A percentile compares a stretch with the other conserved stretches of the same genome.
Evolutionary conservation across 257 asterid species (phyloP).

Genomic region (Solanum neorickii): DNA sequence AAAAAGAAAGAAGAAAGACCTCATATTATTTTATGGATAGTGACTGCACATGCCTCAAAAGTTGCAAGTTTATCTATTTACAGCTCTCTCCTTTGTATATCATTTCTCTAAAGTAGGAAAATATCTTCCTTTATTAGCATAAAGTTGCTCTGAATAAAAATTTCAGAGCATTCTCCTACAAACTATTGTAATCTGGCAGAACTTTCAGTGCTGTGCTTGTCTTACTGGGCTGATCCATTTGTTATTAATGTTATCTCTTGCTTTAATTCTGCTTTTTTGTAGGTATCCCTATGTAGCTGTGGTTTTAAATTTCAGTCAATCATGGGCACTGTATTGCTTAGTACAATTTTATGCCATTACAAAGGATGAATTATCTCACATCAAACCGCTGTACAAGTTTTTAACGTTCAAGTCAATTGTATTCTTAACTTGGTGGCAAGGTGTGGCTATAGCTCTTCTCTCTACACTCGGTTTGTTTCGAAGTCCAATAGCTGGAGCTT

Average conservation of each 20-base stretch:
- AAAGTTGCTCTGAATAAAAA: neutral
- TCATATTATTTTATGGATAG: neutral
- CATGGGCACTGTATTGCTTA: conserved; percentile 97
- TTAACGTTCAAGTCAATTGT: conserved; percentile 94
- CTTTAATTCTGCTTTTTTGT: conserved; percentile 8
- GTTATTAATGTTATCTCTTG: neutral
- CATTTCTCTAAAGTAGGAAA: neutral
- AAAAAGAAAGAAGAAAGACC: neutral
- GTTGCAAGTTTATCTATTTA: neutral
- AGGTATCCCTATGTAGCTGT: conserved; percentile 96
- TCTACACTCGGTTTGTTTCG: conserved; percentile 62
- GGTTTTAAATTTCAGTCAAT: conserved; percentile 88
- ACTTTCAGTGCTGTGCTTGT: neutral
- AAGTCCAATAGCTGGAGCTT: conserved; percentile 82
- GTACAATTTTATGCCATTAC: conserved; percentile 88
- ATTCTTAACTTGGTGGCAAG: conserved; percentile 99
- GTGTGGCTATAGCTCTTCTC: conserved; percentile 81
- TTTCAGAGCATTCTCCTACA: neutral
- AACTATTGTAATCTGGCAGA: neutral
- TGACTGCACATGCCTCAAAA: neutral
- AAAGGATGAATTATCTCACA: conserved; percentile 84
- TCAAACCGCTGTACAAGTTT: conserved; percentile 85
- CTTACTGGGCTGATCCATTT: neutral
- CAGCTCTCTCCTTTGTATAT: neutral
- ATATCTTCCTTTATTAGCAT: neutral